Evolutionary conservation across 208 protist genomes (phyloP), one percentile per base, ranked within the genome.

Genomic region (Trypanosoma mega): DNA sequence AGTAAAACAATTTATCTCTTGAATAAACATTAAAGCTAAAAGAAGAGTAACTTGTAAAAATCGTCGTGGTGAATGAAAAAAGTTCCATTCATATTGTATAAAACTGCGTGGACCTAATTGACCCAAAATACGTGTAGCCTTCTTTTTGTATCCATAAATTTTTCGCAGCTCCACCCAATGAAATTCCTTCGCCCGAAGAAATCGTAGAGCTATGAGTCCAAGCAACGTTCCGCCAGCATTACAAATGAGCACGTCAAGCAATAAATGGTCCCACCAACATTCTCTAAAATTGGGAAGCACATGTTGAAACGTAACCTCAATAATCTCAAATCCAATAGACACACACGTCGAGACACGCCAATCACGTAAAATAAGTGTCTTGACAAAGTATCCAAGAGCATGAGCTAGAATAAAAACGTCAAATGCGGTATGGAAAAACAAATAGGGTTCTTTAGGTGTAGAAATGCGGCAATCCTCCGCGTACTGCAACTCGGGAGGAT

Each of bases 201-300:
- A 37, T 24, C 73, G 62, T 55, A 97, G 73, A 34, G 83, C 69
- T 58, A 72, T 73, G 47, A 88, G 74, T 18, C 97, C 97, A 2
- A 98, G 37, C 3, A 97, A 51, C 47, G 97, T 98, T 34, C 97
- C 97, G 3, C 96, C 71, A 8, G 66, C 74, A 77, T 99, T 99
- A 77, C 97, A 98, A n/a, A 97, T 59, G 0, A 98, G 52, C 21
- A 98, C 87, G 72, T 99, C 97, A 4, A 98, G 71, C 26, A 99
- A 63, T 4, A 98, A 18, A 70, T 98, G 94, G 69, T 99, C 97
- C 97, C 97, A 99, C 97, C 97, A 99, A 83, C 97, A 99, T 79
- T 99, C 96, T n/a, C 75, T 67, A 69, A 99, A 99, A 78, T 99
- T 99, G 27, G 90, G 92, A 18, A 99, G 68, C 4, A 88, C 53